phyloP scores from a whole-genome alignment of 2,329 filamentous ascomycete genomes.

The Acarospora socialis region DNA sequence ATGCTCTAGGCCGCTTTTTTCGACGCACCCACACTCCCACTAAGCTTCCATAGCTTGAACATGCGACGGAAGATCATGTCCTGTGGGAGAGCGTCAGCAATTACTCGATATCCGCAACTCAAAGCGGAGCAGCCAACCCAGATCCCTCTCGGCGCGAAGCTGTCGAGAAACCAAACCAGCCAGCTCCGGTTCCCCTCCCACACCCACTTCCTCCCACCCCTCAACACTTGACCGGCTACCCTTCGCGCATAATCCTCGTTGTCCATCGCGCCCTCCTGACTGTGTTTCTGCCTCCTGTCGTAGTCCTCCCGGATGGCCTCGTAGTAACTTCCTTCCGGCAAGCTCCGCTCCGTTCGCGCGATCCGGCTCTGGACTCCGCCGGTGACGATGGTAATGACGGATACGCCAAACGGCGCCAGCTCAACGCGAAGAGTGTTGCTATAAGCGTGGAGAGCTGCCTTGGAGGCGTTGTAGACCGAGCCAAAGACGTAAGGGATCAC shows the following conservation, averaged over 20 bases:
- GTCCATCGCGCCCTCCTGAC: slow-evolving; percentile 38
- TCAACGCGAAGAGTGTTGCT: slow-evolving; percentile 45
- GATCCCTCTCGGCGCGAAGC: no score
- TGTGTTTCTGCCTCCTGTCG: slow-evolving; percentile 36
- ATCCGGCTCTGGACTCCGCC: slow-evolving; percentile 48
- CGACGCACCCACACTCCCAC: no score
- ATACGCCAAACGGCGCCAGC: slow-evolving; percentile 31
- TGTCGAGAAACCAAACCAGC: slow-evolving; percentile 38
- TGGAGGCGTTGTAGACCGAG: slow-evolving; percentile 42
- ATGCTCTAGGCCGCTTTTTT: no score
- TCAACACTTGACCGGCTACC: slow-evolving; percentile 39
- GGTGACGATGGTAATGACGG: slow-evolving; percentile 41
- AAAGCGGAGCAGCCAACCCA: no score
- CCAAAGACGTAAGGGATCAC: slow-evolving; percentile 31
- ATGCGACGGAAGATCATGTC: no score
- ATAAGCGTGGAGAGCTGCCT: slow-evolving; percentile 45
- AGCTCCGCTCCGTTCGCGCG: slow-evolving; percentile 34
- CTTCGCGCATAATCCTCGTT: slow-evolving; percentile 39
- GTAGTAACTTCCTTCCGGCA: slow-evolving; percentile 37
- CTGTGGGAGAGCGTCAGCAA: no score
- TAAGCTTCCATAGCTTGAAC: no score
- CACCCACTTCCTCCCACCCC: slow-evolving; percentile 25
- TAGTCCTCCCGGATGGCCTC: slow-evolving; percentile 38
- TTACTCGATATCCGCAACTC: no score
- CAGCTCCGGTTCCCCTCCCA: slow-evolving; percentile 38